A percentile compares a stretch with the other conserved stretches of the same genome.
These are phyloP conservation scores for Oidiodendron maius DNA, from an alignment of 495 filamentous ascomycete species.

Conservation along the genomic window DNA sequence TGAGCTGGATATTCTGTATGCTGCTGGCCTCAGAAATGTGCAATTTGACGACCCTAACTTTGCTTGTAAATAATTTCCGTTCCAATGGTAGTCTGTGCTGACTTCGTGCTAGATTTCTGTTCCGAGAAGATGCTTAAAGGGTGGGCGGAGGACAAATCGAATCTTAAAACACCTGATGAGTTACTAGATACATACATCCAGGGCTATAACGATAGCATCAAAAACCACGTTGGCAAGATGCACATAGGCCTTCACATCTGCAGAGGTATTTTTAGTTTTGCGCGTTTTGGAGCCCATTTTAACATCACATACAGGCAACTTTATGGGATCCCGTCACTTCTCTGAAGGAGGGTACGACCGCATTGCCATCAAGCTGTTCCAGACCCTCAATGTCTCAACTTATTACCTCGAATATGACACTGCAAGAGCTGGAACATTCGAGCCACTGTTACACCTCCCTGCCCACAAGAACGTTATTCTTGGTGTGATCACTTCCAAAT, in stretches of 20 bases:
- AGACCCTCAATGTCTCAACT: slow-evolving; percentile 66
- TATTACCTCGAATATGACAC: slow-evolving; percentile 87
- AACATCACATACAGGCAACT: too few relatives aligned
- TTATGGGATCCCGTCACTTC: slow-evolving; percentile 72
- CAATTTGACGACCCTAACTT: slow-evolving; percentile 75
- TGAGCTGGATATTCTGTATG: slow-evolving; percentile 61
- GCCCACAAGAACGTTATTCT: slow-evolving; percentile 71
- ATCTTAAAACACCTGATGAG: slow-evolving; percentile 54
- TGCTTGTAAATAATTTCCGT: slow-evolving; percentile 48
- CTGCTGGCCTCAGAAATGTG: slow-evolving; percentile 62
- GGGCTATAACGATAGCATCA: slow-evolving; percentile 69
- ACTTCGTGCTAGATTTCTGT: slow-evolving; percentile 56
- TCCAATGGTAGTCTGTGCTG: background rate
- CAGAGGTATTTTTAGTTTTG: too few relatives aligned
- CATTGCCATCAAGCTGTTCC: slow-evolving; percentile 75
- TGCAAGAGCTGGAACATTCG: slow-evolving; percentile 67
- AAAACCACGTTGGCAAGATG: slow-evolving; percentile 57
- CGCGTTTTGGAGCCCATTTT: too few relatives aligned
- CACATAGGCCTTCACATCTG: slow-evolving; percentile 75
- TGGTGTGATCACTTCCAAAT: slow-evolving; percentile 69
- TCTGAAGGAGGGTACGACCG: slow-evolving; percentile 75
- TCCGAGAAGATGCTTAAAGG: slow-evolving; percentile 67
- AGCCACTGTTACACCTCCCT: slow-evolving; percentile 68
- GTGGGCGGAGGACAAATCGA: slow-evolving; percentile 56
- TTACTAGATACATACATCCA: slow-evolving; percentile 70